Percentiles rank a stretch among this genome's conserved stretches.
These are phyloP conservation scores for Sabuloglossum arenarium DNA, from an alignment of 495 filamentous ascomycete genomes.

Conservation along the genomic window DNA sequence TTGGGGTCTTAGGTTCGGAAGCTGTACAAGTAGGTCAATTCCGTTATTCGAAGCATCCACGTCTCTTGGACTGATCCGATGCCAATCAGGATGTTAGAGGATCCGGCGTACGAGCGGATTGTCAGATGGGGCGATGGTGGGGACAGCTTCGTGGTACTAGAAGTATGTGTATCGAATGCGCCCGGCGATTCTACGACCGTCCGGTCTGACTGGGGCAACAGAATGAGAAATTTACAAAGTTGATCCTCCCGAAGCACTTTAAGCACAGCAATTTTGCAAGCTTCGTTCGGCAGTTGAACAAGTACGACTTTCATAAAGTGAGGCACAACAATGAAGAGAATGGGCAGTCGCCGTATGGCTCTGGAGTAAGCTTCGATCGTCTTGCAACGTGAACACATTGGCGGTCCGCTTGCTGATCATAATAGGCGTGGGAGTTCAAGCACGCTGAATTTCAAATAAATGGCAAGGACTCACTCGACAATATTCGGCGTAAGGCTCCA, in stretches of 20 bases:
- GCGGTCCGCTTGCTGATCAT: not conserved
- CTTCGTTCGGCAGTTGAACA: constrained; percentile 96
- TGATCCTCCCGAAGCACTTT: constrained; percentile 93
- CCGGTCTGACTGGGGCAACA: constrained; percentile 16
- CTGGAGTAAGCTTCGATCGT: constrained; percentile 42
- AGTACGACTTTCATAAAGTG: constrained; percentile 99
- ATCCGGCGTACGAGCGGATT: constrained; percentile 75
- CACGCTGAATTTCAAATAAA: constrained; percentile 92
- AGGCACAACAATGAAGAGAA: constrained; percentile 89
- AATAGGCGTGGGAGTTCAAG: constrained; percentile 90
- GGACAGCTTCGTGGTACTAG: constrained; percentile 91
- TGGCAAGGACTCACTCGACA: constrained; percentile 90
- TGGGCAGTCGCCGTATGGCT: constrained; percentile 74
- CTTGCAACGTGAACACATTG: not conserved
- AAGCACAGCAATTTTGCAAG: constrained; percentile 99
- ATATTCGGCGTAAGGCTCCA: constrained; percentile 89
- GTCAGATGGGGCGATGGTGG: constrained; percentile 91
- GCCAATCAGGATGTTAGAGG: constrained; percentile 73
- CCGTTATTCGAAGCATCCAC: not conserved
- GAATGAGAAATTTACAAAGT: constrained; percentile 98
- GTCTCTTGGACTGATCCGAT: not conserved
- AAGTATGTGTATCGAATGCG: constrained; percentile 34
- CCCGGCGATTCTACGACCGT: not conserved
- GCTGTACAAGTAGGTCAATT: constrained; percentile 66
- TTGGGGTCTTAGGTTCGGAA: constrained; percentile 63